A percentile compares a stretch with the other conserved stretches of the same genome.
Evolutionary conservation across 2,329 filamentous ascomycete genomes (phyloP).

Genomic region (Aspergillus pseudonomiae): DNA sequence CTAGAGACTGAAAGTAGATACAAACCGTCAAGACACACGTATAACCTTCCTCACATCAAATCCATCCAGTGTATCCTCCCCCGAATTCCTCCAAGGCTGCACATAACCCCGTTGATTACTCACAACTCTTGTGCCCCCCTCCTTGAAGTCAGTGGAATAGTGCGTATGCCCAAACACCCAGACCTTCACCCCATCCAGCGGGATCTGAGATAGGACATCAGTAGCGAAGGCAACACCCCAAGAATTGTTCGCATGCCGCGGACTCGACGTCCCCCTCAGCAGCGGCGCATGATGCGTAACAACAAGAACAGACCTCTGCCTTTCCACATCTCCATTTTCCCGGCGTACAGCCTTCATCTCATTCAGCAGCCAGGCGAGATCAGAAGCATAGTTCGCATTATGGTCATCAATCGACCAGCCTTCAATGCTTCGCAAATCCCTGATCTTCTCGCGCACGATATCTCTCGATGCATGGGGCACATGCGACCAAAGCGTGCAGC

Average conservation of each 20-base stretch:
- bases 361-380: constrained; percentile 55
- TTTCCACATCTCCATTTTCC: constrained; percentile 4
- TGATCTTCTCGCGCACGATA: constrained; percentile 50
- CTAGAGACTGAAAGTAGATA: not conserved
- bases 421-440: constrained; percentile 60
- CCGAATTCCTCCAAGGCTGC: constrained; percentile 26
- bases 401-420: constrained; percentile 56
- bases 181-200: constrained; percentile 32
- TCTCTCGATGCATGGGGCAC: constrained; percentile 46
- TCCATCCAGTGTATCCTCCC: constrained; percentile 10
- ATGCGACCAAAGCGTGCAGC: constrained; percentile 61
- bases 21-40: constrained; percentile 9
- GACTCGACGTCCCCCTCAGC: constrained; percentile 51
- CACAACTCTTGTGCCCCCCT: constrained; percentile 39
- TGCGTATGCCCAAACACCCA: constrained; percentile 55
- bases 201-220: constrained; percentile 43
- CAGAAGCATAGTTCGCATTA: constrained; percentile 51
- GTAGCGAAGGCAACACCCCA: constrained; percentile 58
- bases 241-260: constrained; percentile 51
- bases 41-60: constrained; percentile 25
- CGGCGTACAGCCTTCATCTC: constrained; percentile 35
- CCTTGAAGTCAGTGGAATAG: constrained; percentile 45
- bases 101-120: constrained; percentile 51
- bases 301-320: constrained; percentile 45
- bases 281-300: constrained; percentile 63